These are phyloP conservation scores for Pichia sp. DNA, from an alignment of 1,139 yeast genomes.

Conservation along the genomic window DNA sequence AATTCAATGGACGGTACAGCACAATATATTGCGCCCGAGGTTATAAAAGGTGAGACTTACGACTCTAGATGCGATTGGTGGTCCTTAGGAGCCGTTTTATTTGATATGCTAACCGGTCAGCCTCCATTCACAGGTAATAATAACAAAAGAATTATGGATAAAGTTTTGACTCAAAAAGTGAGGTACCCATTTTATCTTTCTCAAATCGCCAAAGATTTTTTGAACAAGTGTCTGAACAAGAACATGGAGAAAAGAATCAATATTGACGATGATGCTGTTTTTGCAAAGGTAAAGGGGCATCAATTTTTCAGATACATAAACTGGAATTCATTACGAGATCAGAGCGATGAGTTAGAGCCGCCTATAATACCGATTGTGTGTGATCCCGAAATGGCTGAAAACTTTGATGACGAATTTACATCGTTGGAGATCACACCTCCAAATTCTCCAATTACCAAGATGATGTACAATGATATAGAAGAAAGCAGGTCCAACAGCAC, in stretches of 20 bases:
- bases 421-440: slow-evolving; percentile 48
- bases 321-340: slow-evolving; percentile 60
- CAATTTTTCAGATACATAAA: slow-evolving; percentile 76
- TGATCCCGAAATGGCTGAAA: slow-evolving; percentile 86
- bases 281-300: slow-evolving; percentile 57
- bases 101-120: slow-evolving; percentile 81
- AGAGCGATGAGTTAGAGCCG: slow-evolving; percentile 44
- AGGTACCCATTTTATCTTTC: slow-evolving; percentile 81
- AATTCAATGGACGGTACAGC: slow-evolving; percentile 89
- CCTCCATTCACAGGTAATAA: slow-evolving; percentile 95
- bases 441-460: slow-evolving; percentile 28
- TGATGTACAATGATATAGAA: slow-evolving; percentile 26
- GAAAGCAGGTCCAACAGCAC: slow-evolving; percentile 31
- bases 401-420: slow-evolving; percentile 85
- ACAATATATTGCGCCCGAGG: slow-evolving; percentile 96
- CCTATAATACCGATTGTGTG: slow-evolving; percentile 92
- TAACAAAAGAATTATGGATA: slow-evolving; percentile 77
- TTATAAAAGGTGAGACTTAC: slow-evolving; percentile 74
- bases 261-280: slow-evolving; percentile 45
- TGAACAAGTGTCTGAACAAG: slow-evolving; percentile 66
- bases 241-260: slow-evolving; percentile 75
- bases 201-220: slow-evolving; percentile 78
- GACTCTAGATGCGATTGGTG: slow-evolving; percentile 95
- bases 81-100: slow-evolving; percentile 80
- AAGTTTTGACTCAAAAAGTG: slow-evolving; percentile 70